Conservation (phyloP, 2,329 filamentous ascomycete genomes). For the Calonectria crousiana region DNA sequence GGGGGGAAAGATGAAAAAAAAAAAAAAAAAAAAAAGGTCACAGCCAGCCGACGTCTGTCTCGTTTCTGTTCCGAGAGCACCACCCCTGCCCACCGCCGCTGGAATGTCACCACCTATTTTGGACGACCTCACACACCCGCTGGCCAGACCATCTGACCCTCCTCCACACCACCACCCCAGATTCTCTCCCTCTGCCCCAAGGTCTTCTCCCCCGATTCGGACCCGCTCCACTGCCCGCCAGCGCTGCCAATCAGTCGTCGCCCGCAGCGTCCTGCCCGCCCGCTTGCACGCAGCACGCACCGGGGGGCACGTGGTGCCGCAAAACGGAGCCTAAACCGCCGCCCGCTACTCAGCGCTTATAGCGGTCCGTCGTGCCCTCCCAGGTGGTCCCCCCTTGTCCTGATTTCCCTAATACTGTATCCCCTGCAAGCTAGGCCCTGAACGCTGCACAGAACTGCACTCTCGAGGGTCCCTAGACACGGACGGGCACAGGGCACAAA, state of each 20-base stretch:
- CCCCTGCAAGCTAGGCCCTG: neutral
- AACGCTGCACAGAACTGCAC: neutral
- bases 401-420: neutral
- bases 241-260: neutral
- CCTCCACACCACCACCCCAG: neutral
- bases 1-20: neutral
- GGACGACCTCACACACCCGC: neutral
- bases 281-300: neutral
- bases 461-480: neutral
- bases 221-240: neutral
- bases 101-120: conserved; percentile 2
- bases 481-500: neutral
- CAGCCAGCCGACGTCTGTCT: neutral
- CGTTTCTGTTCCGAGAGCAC: neutral
- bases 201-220: neutral
- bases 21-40: neutral
- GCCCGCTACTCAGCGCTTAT: conserved; percentile 1
- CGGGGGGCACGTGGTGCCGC: conserved; percentile 1
- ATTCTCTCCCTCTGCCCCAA: neutral
- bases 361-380: neutral
- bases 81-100: neutral
- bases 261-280: neutral
- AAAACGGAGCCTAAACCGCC: neutral
- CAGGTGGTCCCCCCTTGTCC: neutral
- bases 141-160: neutral